These are phyloP conservation scores for Petunia secreta DNA, from an alignment of 257 asterid species.

Conservation along the genomic window DNA sequence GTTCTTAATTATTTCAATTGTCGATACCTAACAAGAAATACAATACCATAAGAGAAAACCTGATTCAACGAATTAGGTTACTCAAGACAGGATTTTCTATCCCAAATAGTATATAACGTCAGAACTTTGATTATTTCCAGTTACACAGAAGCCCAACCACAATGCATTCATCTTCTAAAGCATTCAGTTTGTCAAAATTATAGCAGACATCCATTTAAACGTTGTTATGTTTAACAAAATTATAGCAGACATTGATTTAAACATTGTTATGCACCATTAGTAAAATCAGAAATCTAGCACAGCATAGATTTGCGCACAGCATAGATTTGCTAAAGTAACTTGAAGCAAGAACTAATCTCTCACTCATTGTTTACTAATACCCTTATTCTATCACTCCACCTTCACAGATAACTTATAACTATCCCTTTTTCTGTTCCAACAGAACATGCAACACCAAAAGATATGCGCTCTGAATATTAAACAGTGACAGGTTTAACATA, in stretches of 20 bases:
- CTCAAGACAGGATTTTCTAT: no score
- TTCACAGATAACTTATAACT: neutral
- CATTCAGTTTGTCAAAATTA: neutral
- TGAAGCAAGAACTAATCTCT: neutral
- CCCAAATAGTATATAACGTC: no score
- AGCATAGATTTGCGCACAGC: neutral
- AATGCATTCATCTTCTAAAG: no score
- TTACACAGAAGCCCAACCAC: no score
- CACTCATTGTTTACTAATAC: neutral
- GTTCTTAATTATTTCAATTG: neutral
- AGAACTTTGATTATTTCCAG: no score
- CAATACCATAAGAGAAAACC: neutral
- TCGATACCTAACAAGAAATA: neutral
- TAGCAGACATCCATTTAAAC: neutral
- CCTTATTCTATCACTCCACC: neutral
- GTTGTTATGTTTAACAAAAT: neutral
- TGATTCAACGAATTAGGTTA: neutral
- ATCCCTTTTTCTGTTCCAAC: neutral
- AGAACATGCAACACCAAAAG: conserved; percentile 1
- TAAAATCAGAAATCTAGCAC: neutral
- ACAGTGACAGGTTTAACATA: neutral
- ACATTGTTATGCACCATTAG: neutral
- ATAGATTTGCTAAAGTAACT: neutral
- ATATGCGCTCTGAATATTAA: neutral
- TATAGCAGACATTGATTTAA: neutral